Conservation (phyloP, 257 asterid genomes). For the Knoxia roxburghii region DNA sequence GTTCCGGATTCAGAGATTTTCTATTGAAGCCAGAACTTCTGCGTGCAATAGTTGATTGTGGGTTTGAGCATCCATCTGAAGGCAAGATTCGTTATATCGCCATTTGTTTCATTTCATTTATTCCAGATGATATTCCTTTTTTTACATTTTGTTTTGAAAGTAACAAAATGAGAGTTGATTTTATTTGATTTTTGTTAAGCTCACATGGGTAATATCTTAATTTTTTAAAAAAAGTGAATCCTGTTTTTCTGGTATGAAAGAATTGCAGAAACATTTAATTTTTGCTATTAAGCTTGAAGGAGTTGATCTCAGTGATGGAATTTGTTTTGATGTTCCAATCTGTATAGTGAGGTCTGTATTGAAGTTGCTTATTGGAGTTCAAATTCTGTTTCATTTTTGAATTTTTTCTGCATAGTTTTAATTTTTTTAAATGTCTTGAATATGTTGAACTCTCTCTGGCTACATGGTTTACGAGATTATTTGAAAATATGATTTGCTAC, state of each 20-base stretch:
- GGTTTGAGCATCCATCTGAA: slow-evolving; percentile 53
- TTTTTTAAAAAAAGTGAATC: neutral
- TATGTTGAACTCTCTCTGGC: too few species aligned
- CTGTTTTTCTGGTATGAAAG: too few species aligned
- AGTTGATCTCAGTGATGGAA: neutral
- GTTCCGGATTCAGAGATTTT: slow-evolving; percentile 50
- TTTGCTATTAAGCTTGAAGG: neutral
- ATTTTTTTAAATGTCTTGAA: too few species aligned
- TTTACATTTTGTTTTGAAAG: neutral
- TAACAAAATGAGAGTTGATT: too few species aligned
- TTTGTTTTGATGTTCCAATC: neutral
- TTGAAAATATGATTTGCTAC: too few species aligned
- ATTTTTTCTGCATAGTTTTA: neutral
- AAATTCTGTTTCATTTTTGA: too few species aligned
- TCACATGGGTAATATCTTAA: neutral
- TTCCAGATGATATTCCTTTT: neutral
- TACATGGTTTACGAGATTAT: too few species aligned
- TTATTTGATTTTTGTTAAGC: too few species aligned
- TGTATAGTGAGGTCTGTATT: neutral
- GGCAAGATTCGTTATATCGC: slow-evolving; percentile 25
- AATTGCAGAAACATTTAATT: too few species aligned
- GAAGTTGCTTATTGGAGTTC: too few species aligned
- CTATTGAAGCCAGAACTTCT: slow-evolving; percentile 47
- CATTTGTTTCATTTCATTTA: neutral
- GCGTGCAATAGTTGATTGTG: slow-evolving; percentile 46